Evolutionary conservation across 1,284 basidiomycete genomes (phyloP).

Genomic region (Golubevia sp.): DNA sequence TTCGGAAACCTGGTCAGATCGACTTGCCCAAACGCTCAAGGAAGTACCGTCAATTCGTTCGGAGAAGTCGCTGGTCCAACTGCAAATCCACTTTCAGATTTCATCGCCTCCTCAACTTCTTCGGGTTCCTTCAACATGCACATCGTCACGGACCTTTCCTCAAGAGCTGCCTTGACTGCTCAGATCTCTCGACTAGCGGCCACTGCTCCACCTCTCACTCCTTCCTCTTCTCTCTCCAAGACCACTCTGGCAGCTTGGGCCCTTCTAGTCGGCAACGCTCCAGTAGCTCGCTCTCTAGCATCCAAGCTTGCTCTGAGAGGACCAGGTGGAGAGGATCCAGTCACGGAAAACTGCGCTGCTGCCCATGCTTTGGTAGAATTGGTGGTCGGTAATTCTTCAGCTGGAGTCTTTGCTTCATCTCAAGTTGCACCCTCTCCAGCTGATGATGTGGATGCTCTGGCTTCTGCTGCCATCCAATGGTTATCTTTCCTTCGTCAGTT

Average conservation of each 20-base stretch:
- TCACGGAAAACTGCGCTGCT: not conserved
- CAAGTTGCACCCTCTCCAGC: constrained; percentile 1
- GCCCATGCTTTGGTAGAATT: constrained; percentile 11
- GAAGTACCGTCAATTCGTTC: not conserved
- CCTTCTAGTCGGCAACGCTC: constrained; percentile 28
- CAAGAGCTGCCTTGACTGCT: constrained; percentile 20
- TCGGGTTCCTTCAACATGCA: constrained; percentile 19
- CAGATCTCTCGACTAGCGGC: constrained; percentile 28
- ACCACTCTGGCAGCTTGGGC: constrained; percentile 43
- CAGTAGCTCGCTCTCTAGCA: constrained; percentile 22
- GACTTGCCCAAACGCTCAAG: constrained; percentile 22
- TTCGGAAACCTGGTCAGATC: constrained; percentile 28
- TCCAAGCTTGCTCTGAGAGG: constrained; percentile 9
- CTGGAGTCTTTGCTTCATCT: not conserved
- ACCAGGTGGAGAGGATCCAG: constrained; percentile 7
- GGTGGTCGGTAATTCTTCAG: constrained; percentile 2
- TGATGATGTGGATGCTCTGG: constrained; percentile 28
- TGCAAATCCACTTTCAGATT: not conserved
- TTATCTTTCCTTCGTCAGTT: constrained; percentile 29
- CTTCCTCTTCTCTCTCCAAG: constrained; percentile 26
- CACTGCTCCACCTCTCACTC: constrained; percentile 20
- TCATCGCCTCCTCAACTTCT: constrained; percentile 11
- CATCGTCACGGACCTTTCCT: constrained; percentile 17
- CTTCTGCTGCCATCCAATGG: constrained; percentile 31
- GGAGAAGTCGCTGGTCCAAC: not conserved